Evolutionary conservation across 768 basidiomycete species (phyloP).

Genomic region (Nevesoporus exiguus): DNA sequence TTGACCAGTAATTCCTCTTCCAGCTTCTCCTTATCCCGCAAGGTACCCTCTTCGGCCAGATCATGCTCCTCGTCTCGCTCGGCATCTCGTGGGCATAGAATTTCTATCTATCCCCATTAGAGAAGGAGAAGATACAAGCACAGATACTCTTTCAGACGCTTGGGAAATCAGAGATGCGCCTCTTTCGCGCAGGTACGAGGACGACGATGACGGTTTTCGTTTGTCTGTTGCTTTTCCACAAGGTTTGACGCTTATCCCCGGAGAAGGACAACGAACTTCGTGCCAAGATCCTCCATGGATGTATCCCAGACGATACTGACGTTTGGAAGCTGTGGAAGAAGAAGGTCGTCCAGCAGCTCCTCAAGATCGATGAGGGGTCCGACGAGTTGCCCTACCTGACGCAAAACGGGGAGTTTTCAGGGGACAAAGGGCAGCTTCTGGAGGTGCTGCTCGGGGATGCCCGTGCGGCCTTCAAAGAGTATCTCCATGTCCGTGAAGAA

Average conservation of each 20-base stretch:
- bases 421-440: constrained; percentile 6
- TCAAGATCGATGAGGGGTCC: not conserved
- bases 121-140: constrained; percentile 27
- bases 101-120: constrained; percentile 12
- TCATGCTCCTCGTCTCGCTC: constrained; percentile 32
- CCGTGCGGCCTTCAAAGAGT: not conserved
- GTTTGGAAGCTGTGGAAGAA: constrained; percentile 21
- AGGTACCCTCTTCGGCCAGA: constrained; percentile 37
- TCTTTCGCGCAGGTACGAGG: no score
- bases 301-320: constrained; percentile 19
- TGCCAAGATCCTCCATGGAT: constrained; percentile 10
- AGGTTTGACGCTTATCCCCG: not conserved
- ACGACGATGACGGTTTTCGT: constrained; percentile 17
- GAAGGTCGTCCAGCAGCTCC: constrained; percentile 19
- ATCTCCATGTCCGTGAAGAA: not conserved
- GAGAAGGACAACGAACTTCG: not conserved
- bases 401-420: not conserved
- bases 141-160: constrained; percentile 14
- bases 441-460: not conserved
- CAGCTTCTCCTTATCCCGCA: no score
- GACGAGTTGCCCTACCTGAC: not conserved
- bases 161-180: not conserved
- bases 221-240: constrained; percentile 5
- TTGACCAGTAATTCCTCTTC: no score
- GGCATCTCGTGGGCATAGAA: constrained; percentile 35